Evolutionary conservation across 768 basidiomycete genomes (phyloP).

Genomic region (Boletus tomentosulus): DNA sequence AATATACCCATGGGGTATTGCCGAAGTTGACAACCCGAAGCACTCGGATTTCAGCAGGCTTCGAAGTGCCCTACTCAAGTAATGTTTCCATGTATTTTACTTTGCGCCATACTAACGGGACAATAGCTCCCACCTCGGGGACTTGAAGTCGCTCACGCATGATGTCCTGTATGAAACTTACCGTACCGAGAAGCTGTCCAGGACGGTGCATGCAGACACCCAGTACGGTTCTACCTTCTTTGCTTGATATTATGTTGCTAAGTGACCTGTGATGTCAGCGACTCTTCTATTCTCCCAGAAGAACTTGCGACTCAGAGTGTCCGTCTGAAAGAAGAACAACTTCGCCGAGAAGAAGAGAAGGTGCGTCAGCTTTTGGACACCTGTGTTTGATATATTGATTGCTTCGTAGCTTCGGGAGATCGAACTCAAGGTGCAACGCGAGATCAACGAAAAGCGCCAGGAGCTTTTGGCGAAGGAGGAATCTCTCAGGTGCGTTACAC

Average conservation of each 20-base stretch:
- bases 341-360: constrained; percentile 96
- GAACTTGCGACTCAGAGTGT: constrained; percentile 96
- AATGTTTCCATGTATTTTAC: constrained; percentile 19
- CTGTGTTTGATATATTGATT: constrained; percentile 11
- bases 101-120: constrained; percentile 7
- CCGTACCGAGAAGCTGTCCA: constrained; percentile 94
- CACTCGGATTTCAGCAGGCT: constrained; percentile 98
- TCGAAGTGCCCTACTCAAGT: constrained; percentile 89
- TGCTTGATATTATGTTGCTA: constrained; percentile 16
- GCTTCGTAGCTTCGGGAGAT: constrained; percentile 80
- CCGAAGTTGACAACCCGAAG: constrained; percentile 98
- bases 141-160: constrained; percentile 90
- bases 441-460: constrained; percentile 97
- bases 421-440: constrained; percentile 95
- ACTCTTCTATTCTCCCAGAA: constrained; percentile 90
- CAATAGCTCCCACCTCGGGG: constrained; percentile 83
- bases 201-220: constrained; percentile 78
- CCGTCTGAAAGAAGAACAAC: constrained; percentile 97
- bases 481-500: constrained; percentile 65
- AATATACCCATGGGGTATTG: constrained; percentile 98
- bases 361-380: constrained; percentile 31
- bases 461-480: constrained; percentile 96
- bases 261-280: constrained; percentile 40
- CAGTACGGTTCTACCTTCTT: constrained; percentile 41
- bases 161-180: constrained; percentile 96